Conservation (phyloP, 441 rosid species). For the Caryocar brasiliense region DNA sequence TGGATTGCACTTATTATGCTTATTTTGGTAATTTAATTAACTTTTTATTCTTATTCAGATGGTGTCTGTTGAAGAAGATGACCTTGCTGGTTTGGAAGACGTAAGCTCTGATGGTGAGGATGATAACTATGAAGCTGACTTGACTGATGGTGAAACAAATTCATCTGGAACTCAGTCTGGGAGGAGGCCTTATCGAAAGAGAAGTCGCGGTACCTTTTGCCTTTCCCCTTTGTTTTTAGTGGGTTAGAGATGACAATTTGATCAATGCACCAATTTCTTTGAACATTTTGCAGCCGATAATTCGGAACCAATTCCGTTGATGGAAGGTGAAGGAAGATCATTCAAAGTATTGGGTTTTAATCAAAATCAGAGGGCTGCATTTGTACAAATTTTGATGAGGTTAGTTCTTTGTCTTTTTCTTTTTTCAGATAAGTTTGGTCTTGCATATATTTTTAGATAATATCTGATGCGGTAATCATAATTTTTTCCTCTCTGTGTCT, state of each 20-base stretch:
- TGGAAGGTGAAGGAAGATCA: conserved; percentile 99
- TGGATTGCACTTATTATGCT: not conserved
- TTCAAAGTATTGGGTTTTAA: conserved; percentile 89
- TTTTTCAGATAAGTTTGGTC: too few relatives aligned
- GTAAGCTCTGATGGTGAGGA: conserved; percentile 92
- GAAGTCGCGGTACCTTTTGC: conserved; percentile 51
- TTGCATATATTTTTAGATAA: too few relatives aligned
- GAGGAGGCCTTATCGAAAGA: conserved; percentile 68
- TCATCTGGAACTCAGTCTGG: conserved; percentile 63
- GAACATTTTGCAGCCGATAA: conserved; percentile 41
- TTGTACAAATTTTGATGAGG: conserved; percentile 95
- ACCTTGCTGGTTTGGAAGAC: conserved; percentile 97
- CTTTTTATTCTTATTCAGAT: conserved; percentile 42
- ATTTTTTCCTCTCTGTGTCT: not conserved
- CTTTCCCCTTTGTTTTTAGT: conserved; percentile 1
- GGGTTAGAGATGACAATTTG: not conserved
- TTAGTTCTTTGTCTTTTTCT: conserved; percentile 16
- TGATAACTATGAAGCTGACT: conserved; percentile 90
- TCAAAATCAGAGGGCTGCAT: conserved; percentile 89
- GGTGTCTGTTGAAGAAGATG: conserved; percentile 97
- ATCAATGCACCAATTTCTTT: conserved; percentile 8
- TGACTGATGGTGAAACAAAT: conserved; percentile 72
- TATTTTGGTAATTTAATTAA: conserved; percentile 2
- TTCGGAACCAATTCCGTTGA: conserved; percentile 68
- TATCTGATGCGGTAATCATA: too few relatives aligned